Evolutionary conservation across 768 basidiomycete genomes (phyloP).

Genomic region (Lentinula sp.): DNA sequence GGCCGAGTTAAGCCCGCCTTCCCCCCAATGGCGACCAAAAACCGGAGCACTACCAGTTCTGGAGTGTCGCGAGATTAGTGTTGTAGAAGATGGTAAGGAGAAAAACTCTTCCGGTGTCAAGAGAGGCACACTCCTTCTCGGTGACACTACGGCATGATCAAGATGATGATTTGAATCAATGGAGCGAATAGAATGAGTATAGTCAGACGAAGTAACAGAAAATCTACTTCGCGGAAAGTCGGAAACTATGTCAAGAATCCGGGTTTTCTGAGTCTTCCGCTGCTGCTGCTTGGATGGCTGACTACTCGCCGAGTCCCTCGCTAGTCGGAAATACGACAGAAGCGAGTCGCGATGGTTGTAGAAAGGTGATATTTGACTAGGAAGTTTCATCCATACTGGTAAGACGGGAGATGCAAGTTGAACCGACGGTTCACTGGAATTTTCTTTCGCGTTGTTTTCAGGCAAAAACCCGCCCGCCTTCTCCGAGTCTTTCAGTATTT

Average conservation of each 20-base stretch:
- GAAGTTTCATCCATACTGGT: constrained; percentile 4
- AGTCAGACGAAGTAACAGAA: constrained; percentile 25
- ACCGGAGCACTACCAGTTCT: constrained; percentile 14
- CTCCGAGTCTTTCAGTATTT: neutral
- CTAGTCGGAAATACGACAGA: neutral
- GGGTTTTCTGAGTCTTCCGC: neutral
- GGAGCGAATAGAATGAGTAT: constrained; percentile 13
- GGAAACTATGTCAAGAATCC: constrained; percentile 19
- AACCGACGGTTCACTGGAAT: neutral
- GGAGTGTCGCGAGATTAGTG: constrained; percentile 9
- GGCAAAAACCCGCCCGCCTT: neutral
- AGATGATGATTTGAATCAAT: constrained; percentile 7
- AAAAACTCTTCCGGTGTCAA: constrained; percentile 14
- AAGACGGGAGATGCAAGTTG: neutral
- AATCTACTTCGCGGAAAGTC: constrained; percentile 24
- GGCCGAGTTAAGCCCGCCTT: neutral
- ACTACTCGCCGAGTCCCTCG: neutral
- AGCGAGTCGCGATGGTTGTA: constrained; percentile 3
- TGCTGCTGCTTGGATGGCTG: neutral
- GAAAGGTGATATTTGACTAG: constrained; percentile 6
- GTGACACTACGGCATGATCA: neutral
- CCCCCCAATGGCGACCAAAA: constrained; percentile 7
- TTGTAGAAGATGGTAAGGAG: constrained; percentile 10
- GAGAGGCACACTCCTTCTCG: neutral
- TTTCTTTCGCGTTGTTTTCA: neutral